A percentile compares a stretch with the other conserved stretches of the same genome.
Evolutionary conservation across 139 green algal genomes (phyloP).

Genomic region (Trebouxia sp.): DNA sequence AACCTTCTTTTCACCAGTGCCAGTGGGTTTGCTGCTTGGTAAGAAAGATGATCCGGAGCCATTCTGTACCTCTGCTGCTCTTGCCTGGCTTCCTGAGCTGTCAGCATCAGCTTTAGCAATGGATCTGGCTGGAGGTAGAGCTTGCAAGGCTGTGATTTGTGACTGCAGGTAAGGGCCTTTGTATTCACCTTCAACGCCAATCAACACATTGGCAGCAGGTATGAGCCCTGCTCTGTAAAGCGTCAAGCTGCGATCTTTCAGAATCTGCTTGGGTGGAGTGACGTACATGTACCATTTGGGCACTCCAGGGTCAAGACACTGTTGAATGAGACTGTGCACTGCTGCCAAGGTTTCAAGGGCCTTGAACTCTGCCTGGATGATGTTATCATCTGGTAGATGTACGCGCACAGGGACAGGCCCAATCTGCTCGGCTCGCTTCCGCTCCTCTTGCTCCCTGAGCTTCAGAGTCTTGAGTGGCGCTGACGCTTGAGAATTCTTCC

Average conservation of each 20-base stretch:
- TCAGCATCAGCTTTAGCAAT: not conserved
- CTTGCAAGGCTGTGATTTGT: conserved; percentile 32
- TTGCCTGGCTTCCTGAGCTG: not conserved
- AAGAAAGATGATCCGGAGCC: not conserved
- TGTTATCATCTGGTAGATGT: conserved; percentile 36
- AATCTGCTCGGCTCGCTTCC: conserved; percentile 26
- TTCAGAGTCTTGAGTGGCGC: conserved; percentile 40
- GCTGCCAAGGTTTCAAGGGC: conserved; percentile 7
- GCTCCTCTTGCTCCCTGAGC: conserved; percentile 38
- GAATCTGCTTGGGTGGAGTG: conserved; percentile 37
- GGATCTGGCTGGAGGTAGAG: conserved; percentile 19
- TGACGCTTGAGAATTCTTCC: not conserved
- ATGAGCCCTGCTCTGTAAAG: conserved; percentile 44
- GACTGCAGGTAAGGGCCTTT: conserved; percentile 20
- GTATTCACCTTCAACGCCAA: conserved; percentile 4
- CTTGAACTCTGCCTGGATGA: conserved; percentile 37
- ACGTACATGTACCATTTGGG: conserved; percentile 38
- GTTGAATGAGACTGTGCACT: conserved; percentile 28
- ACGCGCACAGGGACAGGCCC: conserved; percentile 41
- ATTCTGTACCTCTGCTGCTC: not conserved
- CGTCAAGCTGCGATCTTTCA: conserved; percentile 22
- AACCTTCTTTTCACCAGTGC: conserved; percentile 28
- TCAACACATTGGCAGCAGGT: conserved; percentile 44
- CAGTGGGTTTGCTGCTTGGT: not conserved
- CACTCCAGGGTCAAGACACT: not conserved